Evolutionary conservation across 768 basidiomycete genomes (phyloP), one percentile per base, ranked within the genome.

Genomic region (Rhodocollybia butyracea): DNA sequence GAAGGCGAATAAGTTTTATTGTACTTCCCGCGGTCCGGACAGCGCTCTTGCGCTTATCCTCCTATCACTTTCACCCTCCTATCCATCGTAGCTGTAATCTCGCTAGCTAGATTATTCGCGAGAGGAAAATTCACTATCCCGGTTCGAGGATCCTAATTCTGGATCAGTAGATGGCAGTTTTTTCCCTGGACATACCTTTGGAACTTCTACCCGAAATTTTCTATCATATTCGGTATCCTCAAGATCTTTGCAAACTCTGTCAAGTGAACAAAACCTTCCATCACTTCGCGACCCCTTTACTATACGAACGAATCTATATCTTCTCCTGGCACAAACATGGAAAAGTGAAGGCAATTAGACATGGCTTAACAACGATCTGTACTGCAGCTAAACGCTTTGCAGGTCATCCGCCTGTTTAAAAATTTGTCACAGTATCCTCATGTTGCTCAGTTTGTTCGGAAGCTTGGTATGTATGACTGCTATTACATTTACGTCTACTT

Each of bases 241-340:
- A 75, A 24, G 77, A 88, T 63, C 67, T 89, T 22, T 76, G 76
- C 5, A 54, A 63, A 0, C 61, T 76, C 5, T 86, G 83, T 63
- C 77, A 84, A 5, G 86, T 91, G 21, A 84, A 77, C 66, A 78
- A 73, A 46, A 54, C 69, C 0, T 89, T 91, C 61, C 68, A 81
- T 57, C 41, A 57, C 1, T 84, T 83, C 59, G 77, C 83, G 0
- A 66, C 71, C 2, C 72, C 76, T 10, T 58, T 67, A 27, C 72
- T 92, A 22, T 93, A 92, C 60, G 71, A 77, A 24, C 72, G 76
- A 12, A 74, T 84, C 17, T 77, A 72, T 41, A 82, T 91, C 42
- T 85, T 83, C 67, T 77, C 88, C 15, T 90, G 88, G 89, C 81
- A 89, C 54, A 84, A 73, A 60, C 77, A 84, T 30, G 78, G 76